Conservation (phyloP, 2,329 filamentous ascomycete species). For the Acephala macrosclerotiorum region DNA sequence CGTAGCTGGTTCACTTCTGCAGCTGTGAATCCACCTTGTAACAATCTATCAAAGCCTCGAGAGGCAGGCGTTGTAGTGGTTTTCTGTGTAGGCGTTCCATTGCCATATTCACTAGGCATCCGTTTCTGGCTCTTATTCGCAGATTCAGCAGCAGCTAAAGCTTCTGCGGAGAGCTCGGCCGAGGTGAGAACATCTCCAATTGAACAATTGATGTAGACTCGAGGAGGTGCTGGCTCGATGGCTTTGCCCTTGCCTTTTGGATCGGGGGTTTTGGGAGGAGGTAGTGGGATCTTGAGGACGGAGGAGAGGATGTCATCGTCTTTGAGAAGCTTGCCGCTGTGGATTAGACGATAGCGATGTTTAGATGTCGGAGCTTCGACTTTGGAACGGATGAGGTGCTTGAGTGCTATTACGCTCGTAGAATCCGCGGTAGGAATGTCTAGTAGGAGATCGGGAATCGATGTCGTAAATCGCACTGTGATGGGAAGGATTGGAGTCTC, state of each 20-base stretch:
- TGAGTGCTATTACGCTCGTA: slow-evolving; percentile 80
- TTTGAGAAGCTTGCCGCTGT: slow-evolving; percentile 84
- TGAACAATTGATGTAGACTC: slow-evolving; percentile 92
- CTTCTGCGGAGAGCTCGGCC: slow-evolving; percentile 74
- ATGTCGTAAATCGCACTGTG: slow-evolving; percentile 88
- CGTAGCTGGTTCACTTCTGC: slow-evolving; percentile 86
- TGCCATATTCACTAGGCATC: slow-evolving; percentile 22
- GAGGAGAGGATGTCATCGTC: slow-evolving; percentile 73
- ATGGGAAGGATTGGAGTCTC: slow-evolving; percentile 50
- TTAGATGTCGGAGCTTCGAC: slow-evolving; percentile 68
- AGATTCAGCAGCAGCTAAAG: slow-evolving; percentile 44
- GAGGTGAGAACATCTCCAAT: slow-evolving; percentile 78
- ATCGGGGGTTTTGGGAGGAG: slow-evolving; percentile 51
- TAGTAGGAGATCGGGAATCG: slow-evolving; percentile 83
- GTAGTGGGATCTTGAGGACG: slow-evolving; percentile 70
- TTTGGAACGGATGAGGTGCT: slow-evolving; percentile 79
- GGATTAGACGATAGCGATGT: slow-evolving; percentile 85
- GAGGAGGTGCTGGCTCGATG: slow-evolving; percentile 53
- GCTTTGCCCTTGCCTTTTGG: slow-evolving; percentile 73
- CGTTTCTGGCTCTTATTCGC: slow-evolving; percentile 30
- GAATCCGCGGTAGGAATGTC: slow-evolving; percentile 72
- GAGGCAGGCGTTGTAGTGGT: slow-evolving; percentile 59
- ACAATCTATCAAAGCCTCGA: slow-evolving; percentile 87
- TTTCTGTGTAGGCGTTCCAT: slow-evolving; percentile 19
- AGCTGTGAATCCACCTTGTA: slow-evolving; percentile 80